A percentile compares a stretch with the other conserved stretches of the same genome.
These are phyloP conservation scores for Fusarium torreyae DNA, from an alignment of 2,329 filamentous ascomycete genomes.

Conservation along the genomic window DNA sequence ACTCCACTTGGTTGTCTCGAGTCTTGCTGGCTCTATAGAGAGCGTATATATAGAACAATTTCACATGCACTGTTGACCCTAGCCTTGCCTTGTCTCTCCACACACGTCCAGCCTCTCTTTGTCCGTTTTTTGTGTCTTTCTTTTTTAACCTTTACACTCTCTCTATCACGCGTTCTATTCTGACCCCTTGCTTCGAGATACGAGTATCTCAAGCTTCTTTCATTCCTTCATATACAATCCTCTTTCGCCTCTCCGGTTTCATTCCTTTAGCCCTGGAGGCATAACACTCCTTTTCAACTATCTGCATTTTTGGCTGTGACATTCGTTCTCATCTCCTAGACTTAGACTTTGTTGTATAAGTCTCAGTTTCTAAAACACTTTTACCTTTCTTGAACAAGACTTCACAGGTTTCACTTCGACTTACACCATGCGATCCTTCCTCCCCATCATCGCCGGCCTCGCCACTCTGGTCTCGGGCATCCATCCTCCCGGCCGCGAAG, in stretches of 20 bases:
- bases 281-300: conserved; percentile 35
- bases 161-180: conserved; percentile 29
- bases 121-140: conserved; percentile 39
- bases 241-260: conserved; percentile 29
- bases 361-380: conserved; percentile 19
- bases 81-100: conserved; percentile 20
- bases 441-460: conserved; percentile 39
- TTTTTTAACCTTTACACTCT: not conserved
- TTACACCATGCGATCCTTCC: conserved; percentile 49
- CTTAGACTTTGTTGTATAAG: conserved; percentile 7
- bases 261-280: conserved; percentile 45
- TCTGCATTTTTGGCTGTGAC: conserved; percentile 27
- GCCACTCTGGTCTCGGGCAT: conserved; percentile 54
- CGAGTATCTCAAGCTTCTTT: conserved; percentile 31
- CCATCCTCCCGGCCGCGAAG: conserved; percentile 56
- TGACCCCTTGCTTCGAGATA: conserved; percentile 32
- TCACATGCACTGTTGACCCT: conserved; percentile 15
- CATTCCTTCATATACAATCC: conserved; percentile 17
- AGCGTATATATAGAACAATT: conserved; percentile 42
- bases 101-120: conserved; percentile 41
- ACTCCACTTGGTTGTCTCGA: conserved; percentile 25
- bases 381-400: not conserved
- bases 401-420: conserved; percentile 28
- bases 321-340: conserved; percentile 8
- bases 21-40: conserved; percentile 11